Evolutionary conservation across 2,329 filamentous ascomycete species (phyloP).

Genomic region (Cyphellophora europaea): DNA sequence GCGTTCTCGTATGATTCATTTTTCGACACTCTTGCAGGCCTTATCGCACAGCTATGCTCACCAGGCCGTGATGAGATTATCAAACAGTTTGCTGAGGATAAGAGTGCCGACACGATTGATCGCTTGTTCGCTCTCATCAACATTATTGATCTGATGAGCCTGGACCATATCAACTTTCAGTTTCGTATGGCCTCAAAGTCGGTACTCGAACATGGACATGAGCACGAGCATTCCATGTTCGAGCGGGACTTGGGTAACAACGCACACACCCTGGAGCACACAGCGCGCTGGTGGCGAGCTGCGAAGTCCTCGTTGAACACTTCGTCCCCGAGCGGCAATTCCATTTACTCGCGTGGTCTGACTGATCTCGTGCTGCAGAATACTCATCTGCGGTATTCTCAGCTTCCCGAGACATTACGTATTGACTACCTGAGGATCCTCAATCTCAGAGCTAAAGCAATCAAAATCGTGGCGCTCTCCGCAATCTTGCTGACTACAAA

Average conservation of each 20-base stretch:
- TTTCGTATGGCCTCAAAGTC: conserved; percentile 51
- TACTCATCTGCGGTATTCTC: conserved; percentile 38
- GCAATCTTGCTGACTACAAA: conserved; percentile 57
- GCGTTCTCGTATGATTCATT: conserved; percentile 54
- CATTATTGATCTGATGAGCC: conserved; percentile 51
- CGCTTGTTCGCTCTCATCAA: conserved; percentile 54
- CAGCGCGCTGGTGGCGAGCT: conserved; percentile 30
- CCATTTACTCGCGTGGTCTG: conserved; percentile 51
- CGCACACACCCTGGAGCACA: conserved; percentile 41
- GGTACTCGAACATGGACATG: conserved; percentile 51
- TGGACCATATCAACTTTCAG: conserved; percentile 59
- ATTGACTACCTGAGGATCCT: conserved; percentile 47
- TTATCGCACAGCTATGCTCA: conserved; percentile 56
- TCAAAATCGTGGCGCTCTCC: conserved; percentile 51
- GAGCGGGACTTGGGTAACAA: conserved; percentile 44
- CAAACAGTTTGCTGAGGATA: conserved; percentile 43
- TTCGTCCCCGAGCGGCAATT: conserved; percentile 7
- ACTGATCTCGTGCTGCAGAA: conserved; percentile 48
- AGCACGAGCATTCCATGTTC: conserved; percentile 54
- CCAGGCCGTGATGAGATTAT: conserved; percentile 54
- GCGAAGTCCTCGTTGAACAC: conserved; percentile 7
- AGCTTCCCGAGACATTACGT: conserved; percentile 51
- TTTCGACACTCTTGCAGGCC: conserved; percentile 53
- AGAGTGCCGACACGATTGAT: conserved; percentile 47
- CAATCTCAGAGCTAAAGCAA: conserved; percentile 42